Base-by-base conservation (phyloP, 1,139 yeast genomes). In the Suhomyces taliae region DNA sequence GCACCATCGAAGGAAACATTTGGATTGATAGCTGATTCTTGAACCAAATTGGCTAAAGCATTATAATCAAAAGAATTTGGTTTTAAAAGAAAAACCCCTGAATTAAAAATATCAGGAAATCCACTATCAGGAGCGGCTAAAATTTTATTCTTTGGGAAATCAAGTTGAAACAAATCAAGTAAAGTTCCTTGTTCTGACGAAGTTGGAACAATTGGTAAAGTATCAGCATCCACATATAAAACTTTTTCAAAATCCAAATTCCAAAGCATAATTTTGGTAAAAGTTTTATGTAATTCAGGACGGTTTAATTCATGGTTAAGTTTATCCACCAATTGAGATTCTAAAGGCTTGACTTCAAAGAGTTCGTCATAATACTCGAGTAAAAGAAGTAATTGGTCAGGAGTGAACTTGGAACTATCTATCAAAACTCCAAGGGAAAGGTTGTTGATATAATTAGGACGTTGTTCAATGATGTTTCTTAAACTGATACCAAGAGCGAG, bases 71-170 rank as follows among this genome's bases (percentile, higher is more conserved):
- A 54, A 7, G 56, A 40, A 56, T 78, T 74, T 2, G 97, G 97
- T 37, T 75, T 76, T 38, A 88, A 68, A 8, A 85, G 74, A 63
- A 93, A 77, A 36, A 93, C 83, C 8, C 98, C 98, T 26, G 95
- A 84, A 67, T 93, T 93, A 75, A 93, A 93, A 57, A 89, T 79
- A 66, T 93, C 98, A 1, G 98, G 98, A 85, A 97, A 93, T 14
- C 98, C 97, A 27, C 85, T 76, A 67, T 93, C 98, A 0, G 97
- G 95, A n/a, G 89, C 77, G 0, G 97, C 98, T 39, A 76, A 69
- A 12, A 86, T 74, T 49, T 76, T 73, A 36, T 66, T 60, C 14
- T 60, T 55, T 1, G 66, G 69, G 40, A 74, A 65, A 7, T 69
- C 69, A 39, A 74, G 57, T 40, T 50, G 57, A 48, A 66, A 61